Conservation (phyloP, 192 early-diverging fungal genomes). For the Irineochytrium annulatum region DNA sequence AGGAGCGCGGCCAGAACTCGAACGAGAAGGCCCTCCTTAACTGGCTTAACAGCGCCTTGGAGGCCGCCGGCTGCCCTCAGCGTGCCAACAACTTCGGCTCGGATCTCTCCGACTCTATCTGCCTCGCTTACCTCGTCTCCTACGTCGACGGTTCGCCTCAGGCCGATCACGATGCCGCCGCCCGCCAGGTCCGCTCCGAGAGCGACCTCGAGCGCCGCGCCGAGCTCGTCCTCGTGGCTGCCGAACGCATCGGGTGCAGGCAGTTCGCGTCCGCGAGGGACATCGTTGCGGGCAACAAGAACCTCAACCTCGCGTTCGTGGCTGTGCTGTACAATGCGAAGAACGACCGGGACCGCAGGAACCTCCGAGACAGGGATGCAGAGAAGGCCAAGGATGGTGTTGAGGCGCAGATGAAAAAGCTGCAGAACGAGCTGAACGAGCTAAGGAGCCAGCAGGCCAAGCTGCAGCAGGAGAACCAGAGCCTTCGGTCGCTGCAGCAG, state of each 20-base stretch:
- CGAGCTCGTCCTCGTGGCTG: constrained; percentile 27
- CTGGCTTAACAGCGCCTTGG: constrained; percentile 25
- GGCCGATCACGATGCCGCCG: constrained; percentile 1
- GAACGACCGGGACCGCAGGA: constrained; percentile 9
- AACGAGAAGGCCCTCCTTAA: constrained; percentile 24
- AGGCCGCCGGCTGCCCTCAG: constrained; percentile 1
- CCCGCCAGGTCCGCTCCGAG: not conserved
- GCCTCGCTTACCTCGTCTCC: constrained; percentile 22
- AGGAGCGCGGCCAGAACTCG: constrained; percentile 3
- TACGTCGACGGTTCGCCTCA: constrained; percentile 15
- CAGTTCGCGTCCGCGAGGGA: constrained; percentile 30
- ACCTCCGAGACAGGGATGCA: not conserved
- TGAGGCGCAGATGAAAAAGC: constrained; percentile 10
- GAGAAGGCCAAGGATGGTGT: constrained; percentile 17
- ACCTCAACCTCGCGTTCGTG: constrained; percentile 41
- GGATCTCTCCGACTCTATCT: constrained; percentile 22
- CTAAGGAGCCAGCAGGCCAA: not conserved
- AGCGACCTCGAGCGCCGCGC: constrained; percentile 24
- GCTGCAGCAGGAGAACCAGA: too few relatives aligned
- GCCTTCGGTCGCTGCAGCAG: too few relatives aligned
- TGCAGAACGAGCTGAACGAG: constrained; percentile 10
- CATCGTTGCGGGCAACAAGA: constrained; percentile 39
- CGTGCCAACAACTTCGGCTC: constrained; percentile 24
- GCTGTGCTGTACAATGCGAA: constrained; percentile 37
- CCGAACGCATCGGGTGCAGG: constrained; percentile 35